Conservation (phyloP, 768 basidiomycete genomes). For the Gymnopilus junonius region DNA sequence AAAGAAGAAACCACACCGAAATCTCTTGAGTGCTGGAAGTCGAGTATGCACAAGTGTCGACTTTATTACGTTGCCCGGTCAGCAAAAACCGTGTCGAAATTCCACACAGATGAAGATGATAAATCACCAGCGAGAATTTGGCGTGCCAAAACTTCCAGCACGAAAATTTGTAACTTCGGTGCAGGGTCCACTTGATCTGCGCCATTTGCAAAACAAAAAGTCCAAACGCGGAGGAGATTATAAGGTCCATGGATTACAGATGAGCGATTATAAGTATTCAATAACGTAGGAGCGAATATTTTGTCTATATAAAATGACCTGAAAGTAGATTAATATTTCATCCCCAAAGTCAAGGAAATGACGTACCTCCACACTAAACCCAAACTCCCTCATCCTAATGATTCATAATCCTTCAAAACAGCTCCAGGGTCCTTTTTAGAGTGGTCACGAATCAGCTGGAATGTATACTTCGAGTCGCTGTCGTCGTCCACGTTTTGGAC, state of each 20-base stretch:
- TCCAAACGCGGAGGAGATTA: not conserved
- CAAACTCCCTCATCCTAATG: conserved; percentile 25
- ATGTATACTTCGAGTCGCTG: conserved; percentile 26
- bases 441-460: conserved; percentile 28
- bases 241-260: conserved; percentile 1
- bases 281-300: not conserved
- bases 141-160: too few species aligned
- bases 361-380: not conserved
- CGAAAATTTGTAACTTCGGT: not conserved
- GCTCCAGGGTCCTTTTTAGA: conserved; percentile 30
- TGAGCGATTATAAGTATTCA: not conserved
- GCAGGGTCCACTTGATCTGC: not conserved
- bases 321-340: not conserved
- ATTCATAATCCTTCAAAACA: conserved; percentile 35
- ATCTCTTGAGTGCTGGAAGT: too few species aligned
- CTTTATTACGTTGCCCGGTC: too few species aligned
- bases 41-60: too few species aligned
- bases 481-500: conserved; percentile 30
- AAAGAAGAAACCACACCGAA: too few species aligned
- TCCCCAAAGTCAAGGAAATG: not conserved
- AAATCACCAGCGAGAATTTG: too few species aligned
- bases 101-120: too few species aligned
- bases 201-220: not conserved
- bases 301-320: not conserved
- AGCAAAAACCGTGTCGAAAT: too few species aligned